Conservation (phyloP, 768 basidiomycete species). For the Macrocybe gigantea region DNA sequence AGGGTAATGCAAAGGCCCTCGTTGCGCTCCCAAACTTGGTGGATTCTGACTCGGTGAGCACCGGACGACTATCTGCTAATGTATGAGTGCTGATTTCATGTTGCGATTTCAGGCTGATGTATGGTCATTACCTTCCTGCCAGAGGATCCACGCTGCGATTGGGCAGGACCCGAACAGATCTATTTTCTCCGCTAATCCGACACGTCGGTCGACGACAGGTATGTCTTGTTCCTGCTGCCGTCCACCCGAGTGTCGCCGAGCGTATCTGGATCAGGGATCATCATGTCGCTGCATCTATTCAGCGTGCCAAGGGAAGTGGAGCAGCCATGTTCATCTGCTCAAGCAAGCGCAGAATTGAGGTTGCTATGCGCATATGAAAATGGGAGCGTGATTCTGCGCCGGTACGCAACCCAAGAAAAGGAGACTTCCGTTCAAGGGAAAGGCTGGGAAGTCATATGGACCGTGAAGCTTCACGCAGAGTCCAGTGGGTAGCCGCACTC, state of each 20-base stretch:
- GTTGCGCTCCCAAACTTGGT: slow-evolving; percentile 85
- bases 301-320: slow-evolving; percentile 12
- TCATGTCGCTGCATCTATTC: slow-evolving; percentile 84
- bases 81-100: background rate
- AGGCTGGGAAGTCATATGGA: slow-evolving; percentile 75
- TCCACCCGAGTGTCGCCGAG: background rate
- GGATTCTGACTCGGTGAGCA: slow-evolving; percentile 73
- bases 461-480: slow-evolving; percentile 60
- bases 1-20: slow-evolving; percentile 32
- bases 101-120: slow-evolving; percentile 65
- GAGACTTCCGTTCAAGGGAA: slow-evolving; percentile 58
- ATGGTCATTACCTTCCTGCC: slow-evolving; percentile 66
- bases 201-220: slow-evolving; percentile 57
- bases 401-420: slow-evolving; percentile 33
- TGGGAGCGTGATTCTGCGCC: slow-evolving; percentile 73
- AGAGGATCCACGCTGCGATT: slow-evolving; percentile 80
- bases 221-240: slow-evolving; percentile 2
- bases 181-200: slow-evolving; percentile 35
- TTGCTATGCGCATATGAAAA: slow-evolving; percentile 81
- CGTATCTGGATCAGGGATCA: slow-evolving; percentile 50
- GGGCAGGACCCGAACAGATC: slow-evolving; percentile 46
- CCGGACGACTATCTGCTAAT: too few species aligned
- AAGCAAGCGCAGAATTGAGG: slow-evolving; percentile 37
- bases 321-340: slow-evolving; percentile 24
- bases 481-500: slow-evolving; percentile 42